Conservation (phyloP, 2,329 filamentous ascomycete genomes). For the Coniochaeta prunicola region DNA sequence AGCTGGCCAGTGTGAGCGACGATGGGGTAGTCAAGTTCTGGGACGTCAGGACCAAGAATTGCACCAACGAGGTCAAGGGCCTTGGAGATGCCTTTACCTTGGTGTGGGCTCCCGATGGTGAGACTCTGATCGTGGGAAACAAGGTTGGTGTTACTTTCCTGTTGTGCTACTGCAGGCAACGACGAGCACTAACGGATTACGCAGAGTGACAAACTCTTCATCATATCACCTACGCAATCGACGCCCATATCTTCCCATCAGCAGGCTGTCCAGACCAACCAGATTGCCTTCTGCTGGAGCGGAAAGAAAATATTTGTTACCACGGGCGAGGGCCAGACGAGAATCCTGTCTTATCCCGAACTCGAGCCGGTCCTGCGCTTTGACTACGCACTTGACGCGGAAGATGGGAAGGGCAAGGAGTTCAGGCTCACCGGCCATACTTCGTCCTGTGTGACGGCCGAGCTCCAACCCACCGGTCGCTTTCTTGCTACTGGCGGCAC, state of each 20-base stretch:
- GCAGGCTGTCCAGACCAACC: conserved; percentile 61
- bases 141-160: conserved; percentile 41
- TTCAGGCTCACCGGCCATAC: conserved; percentile 67
- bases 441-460: conserved; percentile 60
- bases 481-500: conserved; percentile 69
- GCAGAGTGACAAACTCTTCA: conserved; percentile 54
- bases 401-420: conserved; percentile 29
- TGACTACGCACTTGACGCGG: conserved; percentile 30
- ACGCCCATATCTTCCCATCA: conserved; percentile 50
- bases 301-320: conserved; percentile 65
- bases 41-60: conserved; percentile 69
- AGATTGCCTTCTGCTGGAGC: conserved; percentile 67
- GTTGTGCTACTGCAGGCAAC: not conserved
- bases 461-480: conserved; percentile 62
- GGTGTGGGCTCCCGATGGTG: conserved; percentile 67
- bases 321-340: conserved; percentile 62
- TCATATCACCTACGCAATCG: conserved; percentile 53
- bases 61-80: conserved; percentile 61
- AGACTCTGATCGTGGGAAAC: conserved; percentile 63
- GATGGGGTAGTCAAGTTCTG: conserved; percentile 73
- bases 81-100: conserved; percentile 63
- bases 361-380: conserved; percentile 48
- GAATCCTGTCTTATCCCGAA: conserved; percentile 61
- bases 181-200: not conserved
- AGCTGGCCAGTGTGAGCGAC: conserved; percentile 66